Evolutionary conservation across 2,329 filamentous ascomycete species (phyloP).

Genomic region (Leptographium galeiforme): DNA sequence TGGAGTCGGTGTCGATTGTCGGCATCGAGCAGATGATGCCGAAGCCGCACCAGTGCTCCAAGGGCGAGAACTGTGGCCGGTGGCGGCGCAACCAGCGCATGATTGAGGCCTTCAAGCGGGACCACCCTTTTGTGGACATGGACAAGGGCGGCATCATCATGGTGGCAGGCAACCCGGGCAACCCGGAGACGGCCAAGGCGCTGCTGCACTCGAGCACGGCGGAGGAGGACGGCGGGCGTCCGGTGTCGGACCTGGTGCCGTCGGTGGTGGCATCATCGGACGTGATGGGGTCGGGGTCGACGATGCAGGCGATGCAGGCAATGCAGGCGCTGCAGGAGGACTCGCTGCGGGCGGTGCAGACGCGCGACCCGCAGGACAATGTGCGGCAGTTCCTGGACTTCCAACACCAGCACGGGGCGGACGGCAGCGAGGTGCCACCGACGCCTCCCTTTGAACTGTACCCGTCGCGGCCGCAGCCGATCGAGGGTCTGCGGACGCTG

Average conservation of each 20-base stretch:
- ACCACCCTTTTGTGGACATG: conserved; percentile 55
- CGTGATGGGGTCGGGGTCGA: conserved; percentile 56
- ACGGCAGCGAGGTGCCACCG: conserved; percentile 45
- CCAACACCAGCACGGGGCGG: conserved; percentile 44
- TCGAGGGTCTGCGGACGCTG: conserved; percentile 42
- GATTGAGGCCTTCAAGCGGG: conserved; percentile 60
- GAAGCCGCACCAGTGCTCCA: conserved; percentile 70
- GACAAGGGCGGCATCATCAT: conserved; percentile 55
- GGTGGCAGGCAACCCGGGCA: conserved; percentile 66
- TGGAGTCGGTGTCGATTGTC: conserved; percentile 80
- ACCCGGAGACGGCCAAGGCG: conserved; percentile 50
- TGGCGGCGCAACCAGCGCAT: conserved; percentile 69
- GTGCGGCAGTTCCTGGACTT: conserved; percentile 84
- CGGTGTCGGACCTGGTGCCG: conserved; percentile 61
- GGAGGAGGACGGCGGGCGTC: conserved; percentile 36
- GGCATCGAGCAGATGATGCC: conserved; percentile 83
- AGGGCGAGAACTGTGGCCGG: conserved; percentile 75
- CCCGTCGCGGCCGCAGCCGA: conserved; percentile 29
- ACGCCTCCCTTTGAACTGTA: conserved; percentile 58
- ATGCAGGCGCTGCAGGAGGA: conserved; percentile 52
- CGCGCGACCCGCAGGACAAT: conserved; percentile 78
- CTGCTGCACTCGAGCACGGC: conserved; percentile 26
- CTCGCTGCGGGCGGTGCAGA: conserved; percentile 53
- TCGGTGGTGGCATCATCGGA: conserved; percentile 89
- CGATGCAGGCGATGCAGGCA: conserved; percentile 37